Percentiles rank a stretch among this genome's conserved stretches.
These are phyloP conservation scores for Geotrichum siamense DNA, from an alignment of 1,139 yeast genomes.

Conservation along the genomic window DNA sequence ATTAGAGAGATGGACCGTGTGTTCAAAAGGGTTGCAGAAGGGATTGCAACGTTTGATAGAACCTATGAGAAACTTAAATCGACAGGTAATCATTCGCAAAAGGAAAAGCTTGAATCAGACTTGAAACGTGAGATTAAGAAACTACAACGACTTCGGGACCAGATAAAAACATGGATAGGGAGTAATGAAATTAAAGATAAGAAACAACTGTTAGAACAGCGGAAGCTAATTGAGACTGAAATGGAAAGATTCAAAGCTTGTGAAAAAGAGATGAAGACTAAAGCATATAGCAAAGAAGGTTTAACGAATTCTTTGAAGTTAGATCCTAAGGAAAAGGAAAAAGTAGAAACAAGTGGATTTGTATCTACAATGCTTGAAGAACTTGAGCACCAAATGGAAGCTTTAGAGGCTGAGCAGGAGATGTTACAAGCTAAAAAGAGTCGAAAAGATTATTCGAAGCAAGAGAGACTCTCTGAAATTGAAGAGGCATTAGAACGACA, in stretches of 20 bases:
- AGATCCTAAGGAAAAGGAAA: slow-evolving; percentile 77
- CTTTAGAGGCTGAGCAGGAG: slow-evolving; percentile 70
- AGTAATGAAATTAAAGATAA: slow-evolving; percentile 91
- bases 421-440: slow-evolving; percentile 49
- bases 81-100: slow-evolving; percentile 79
- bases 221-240: slow-evolving; percentile 72
- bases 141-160: slow-evolving; percentile 89
- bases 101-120: slow-evolving; percentile 85
- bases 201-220: slow-evolving; percentile 67
- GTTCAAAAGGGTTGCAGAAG: slow-evolving; percentile 90
- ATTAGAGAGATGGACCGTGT: slow-evolving; percentile 82
- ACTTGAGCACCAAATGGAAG: slow-evolving; percentile 72
- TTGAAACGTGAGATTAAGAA: slow-evolving; percentile 93
- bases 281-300: slow-evolving; percentile 94
- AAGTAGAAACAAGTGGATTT: slow-evolving; percentile 66
- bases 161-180: slow-evolving; percentile 90
- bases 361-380: slow-evolving; percentile 73
- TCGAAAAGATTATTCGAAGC: slow-evolving; percentile 51
- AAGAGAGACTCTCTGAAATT: slow-evolving; percentile 51
- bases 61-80: slow-evolving; percentile 79
- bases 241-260: slow-evolving; percentile 97
- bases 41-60: slow-evolving; percentile 79
- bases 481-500: slow-evolving; percentile 69
- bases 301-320: slow-evolving; percentile 59
- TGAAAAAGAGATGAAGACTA: slow-evolving; percentile 90